Evolutionary conservation across 1,284 basidiomycete genomes (phyloP).

Genomic region (Termitomyces sp.): DNA sequence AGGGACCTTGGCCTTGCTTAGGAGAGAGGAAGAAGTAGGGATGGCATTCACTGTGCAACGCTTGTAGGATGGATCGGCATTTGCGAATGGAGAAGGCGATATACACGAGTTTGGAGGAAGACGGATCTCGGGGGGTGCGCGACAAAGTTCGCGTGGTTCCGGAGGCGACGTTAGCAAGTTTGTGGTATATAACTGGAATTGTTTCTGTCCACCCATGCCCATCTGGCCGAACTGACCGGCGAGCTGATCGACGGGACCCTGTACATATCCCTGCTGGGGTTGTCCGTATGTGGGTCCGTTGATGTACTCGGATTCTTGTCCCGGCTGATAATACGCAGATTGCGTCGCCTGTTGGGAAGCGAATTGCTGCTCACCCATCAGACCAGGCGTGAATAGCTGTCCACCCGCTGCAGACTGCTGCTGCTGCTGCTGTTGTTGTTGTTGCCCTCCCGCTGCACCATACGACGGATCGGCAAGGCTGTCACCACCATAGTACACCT

Average conservation of each 20-base stretch:
- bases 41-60: conserved; percentile 90
- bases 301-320: conserved; percentile 51
- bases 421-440: background rate
- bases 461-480: conserved; percentile 39
- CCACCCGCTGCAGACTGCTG: conserved; percentile 41
- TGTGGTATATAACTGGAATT: conserved; percentile 71
- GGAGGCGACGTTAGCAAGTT: conserved; percentile 89
- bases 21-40: conserved; percentile 87
- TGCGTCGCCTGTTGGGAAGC: conserved; percentile 43
- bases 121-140: conserved; percentile 84
- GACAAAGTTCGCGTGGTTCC: conserved; percentile 79
- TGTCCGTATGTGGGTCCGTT: conserved; percentile 37
- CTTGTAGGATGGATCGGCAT: conserved; percentile 91
- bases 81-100: conserved; percentile 75
- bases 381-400: conserved; percentile 85
- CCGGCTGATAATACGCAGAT: conserved; percentile 43
- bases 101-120: conserved; percentile 82
- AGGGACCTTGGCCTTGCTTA: conserved; percentile 92
- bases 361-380: conserved; percentile 62
- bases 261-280: conserved; percentile 46
- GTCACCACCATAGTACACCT: conserved; percentile 70
- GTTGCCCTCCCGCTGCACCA: conserved; percentile 29
- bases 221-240: conserved; percentile 86
- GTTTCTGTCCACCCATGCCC: conserved; percentile 69
- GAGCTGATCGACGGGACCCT: conserved; percentile 59